Percentiles rank a stretch among this genome's conserved stretches.
phyloP scores from a whole-genome alignment of 176 grass and related monocot genomes.

The Dendrocalamus sinicus region DNA sequence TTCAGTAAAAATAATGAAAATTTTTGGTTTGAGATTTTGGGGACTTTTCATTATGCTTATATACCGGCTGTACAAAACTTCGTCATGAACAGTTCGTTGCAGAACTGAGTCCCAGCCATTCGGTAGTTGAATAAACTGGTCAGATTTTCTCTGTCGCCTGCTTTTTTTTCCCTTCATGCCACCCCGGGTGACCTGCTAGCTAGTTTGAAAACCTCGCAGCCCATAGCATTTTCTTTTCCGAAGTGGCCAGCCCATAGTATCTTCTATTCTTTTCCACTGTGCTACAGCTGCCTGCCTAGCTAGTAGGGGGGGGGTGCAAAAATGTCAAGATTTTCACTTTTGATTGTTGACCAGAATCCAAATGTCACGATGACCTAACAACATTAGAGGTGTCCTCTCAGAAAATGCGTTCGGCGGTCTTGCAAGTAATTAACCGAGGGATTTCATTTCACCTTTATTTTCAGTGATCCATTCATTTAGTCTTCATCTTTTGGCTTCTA shows the following conservation, averaged over 20 bases:
- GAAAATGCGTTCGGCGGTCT: neutral
- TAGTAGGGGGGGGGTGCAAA: neutral
- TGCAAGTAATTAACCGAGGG: neutral
- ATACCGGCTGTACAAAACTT: neutral
- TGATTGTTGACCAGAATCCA: neutral
- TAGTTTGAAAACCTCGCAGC: neutral
- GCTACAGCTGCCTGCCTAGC: neutral
- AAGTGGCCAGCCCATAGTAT: neutral
- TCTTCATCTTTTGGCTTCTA: no score
- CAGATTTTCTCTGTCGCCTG: neutral
- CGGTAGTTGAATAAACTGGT: neutral
- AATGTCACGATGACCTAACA: neutral
- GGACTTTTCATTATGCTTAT: no score
- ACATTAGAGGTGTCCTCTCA: neutral
- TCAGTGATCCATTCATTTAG: neutral
- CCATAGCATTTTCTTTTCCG: neutral
- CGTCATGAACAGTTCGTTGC: neutral
- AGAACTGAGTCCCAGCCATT: neutral
- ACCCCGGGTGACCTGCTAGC: neutral
- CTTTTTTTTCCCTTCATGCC: neutral
- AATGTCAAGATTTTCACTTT: slow-evolving; percentile 27
- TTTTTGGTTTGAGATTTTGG: no score
- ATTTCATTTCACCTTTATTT: neutral
- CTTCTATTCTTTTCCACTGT: neutral
- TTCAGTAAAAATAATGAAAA: no score